A percentile compares a stretch with the other conserved stretches of the same genome.
These are phyloP conservation scores for Paramecium bursaria DNA, from an alignment of 73 alveolate genomes.

Conservation along the genomic window DNA sequence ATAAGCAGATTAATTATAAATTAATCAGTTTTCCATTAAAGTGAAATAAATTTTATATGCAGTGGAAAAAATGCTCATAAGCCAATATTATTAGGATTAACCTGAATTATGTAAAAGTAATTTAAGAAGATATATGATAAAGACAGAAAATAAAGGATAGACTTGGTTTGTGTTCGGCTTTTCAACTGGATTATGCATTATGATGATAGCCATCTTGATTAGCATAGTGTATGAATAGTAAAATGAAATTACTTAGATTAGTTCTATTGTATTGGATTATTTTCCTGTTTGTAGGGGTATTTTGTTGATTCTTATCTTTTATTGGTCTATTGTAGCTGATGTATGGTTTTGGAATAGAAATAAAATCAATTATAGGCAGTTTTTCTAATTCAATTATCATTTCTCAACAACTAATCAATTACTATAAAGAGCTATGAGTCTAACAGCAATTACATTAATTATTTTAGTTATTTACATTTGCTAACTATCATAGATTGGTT, in stretches of 20 bases:
- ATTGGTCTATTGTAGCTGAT: slow-evolving; percentile 3
- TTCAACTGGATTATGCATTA: slow-evolving; percentile 23
- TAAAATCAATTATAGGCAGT: slow-evolving; percentile 28
- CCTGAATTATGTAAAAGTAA: background rate
- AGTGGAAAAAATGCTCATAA: slow-evolving; percentile 18
- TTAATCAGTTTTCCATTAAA: background rate
- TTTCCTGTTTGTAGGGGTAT: slow-evolving; percentile 37
- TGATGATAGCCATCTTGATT: slow-evolving; percentile 18
- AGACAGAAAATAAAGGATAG: background rate
- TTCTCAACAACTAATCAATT: slow-evolving; percentile 35
- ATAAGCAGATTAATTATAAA: background rate
- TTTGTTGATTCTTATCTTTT: slow-evolving; percentile 1
- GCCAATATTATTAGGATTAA: slow-evolving; percentile 1
- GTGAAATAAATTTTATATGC: slow-evolving; percentile 27
- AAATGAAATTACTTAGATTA: background rate
- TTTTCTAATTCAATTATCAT: slow-evolving; percentile 44
- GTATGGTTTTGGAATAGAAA: slow-evolving; percentile 21
- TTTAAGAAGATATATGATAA: background rate
- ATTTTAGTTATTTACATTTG: background rate
- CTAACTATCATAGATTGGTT: slow-evolving; percentile 16
- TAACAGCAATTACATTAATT: slow-evolving; percentile 27
- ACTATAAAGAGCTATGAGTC: slow-evolving; percentile 46
- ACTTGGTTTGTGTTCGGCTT: slow-evolving; percentile 52
- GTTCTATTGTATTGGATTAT: background rate
- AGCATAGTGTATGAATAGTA: background rate